These are phyloP conservation scores for Dendrocalamus latiflorus DNA, from an alignment of 202 grass and related monocot species.

Conservation along the genomic window DNA sequence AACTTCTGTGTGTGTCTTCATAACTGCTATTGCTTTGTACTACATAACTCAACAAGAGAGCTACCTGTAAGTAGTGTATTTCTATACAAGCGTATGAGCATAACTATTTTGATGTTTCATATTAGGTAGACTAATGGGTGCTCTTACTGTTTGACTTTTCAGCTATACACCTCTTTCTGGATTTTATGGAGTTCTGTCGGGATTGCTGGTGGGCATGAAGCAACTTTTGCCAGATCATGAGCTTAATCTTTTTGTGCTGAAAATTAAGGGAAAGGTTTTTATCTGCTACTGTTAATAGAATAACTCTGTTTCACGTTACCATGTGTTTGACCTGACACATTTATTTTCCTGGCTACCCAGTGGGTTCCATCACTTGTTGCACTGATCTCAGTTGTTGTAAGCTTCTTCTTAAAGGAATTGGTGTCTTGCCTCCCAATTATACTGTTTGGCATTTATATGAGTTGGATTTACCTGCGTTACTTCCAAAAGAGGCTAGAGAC, in stretches of 20 bases:
- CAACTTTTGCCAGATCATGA: constrained; percentile 95
- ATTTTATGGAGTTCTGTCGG: constrained; percentile 87
- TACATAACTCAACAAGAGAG: constrained; percentile 73
- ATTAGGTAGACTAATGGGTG: not conserved
- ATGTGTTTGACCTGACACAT: constrained; percentile 14
- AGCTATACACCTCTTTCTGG: constrained; percentile 92
- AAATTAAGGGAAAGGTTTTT: constrained; percentile 87
- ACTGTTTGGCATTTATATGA: constrained; percentile 91
- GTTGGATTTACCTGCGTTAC: constrained; percentile 96
- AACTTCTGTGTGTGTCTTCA: constrained; percentile 72
- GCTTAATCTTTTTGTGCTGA: constrained; percentile 61
- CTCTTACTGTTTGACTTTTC: constrained; percentile 29
- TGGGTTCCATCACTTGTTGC: constrained; percentile 81
- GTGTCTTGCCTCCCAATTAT: constrained; percentile 76
- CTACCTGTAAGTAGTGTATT: constrained; percentile 80
- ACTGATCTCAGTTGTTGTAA: constrained; percentile 54
- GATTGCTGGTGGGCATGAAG: constrained; percentile 87
- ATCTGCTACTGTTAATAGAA: constrained; percentile 6
- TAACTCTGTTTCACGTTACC: not conserved
- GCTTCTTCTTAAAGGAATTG: constrained; percentile 61
- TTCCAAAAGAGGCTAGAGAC: constrained; percentile 92
- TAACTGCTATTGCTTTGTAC: constrained; percentile 74
- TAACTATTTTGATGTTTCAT: constrained; percentile 7
- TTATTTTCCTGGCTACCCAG: constrained; percentile 27
- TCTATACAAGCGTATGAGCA: not conserved